Conservation (phyloP, 2,329 filamentous ascomycete genomes). For the Sporothrix phasma region DNA sequence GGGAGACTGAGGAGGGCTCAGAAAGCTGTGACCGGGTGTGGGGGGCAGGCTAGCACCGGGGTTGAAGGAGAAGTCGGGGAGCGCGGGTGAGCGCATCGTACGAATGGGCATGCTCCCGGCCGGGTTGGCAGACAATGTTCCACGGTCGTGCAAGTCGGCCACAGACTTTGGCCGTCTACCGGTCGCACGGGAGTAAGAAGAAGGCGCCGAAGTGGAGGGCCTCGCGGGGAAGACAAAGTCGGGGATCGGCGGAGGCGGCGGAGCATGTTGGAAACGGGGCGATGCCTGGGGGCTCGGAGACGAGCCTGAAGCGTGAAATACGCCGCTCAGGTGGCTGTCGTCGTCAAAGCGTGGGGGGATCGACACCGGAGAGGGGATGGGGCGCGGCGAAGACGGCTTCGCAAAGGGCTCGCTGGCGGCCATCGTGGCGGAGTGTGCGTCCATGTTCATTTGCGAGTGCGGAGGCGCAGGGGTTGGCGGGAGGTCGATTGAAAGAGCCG, state of each 20-base stretch:
- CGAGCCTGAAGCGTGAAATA: slow-evolving; percentile 19
- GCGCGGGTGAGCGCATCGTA: slow-evolving; percentile 30
- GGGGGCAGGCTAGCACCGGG: slow-evolving; percentile 24
- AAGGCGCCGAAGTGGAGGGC: slow-evolving; percentile 37
- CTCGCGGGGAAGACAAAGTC: slow-evolving; percentile 53
- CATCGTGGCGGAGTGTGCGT: neutral
- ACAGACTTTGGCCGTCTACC: slow-evolving; percentile 44
- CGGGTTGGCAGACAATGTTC: slow-evolving; percentile 7
- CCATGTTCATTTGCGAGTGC: neutral
- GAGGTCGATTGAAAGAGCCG: slow-evolving; percentile 21
- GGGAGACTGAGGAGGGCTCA: slow-evolving; percentile 48
- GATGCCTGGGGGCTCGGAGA: slow-evolving; percentile 26
- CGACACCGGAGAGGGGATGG: slow-evolving; percentile 22
- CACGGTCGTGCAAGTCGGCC: slow-evolving; percentile 34
- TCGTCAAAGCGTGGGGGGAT: slow-evolving; percentile 24
- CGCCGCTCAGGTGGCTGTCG: neutral
- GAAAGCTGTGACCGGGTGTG: slow-evolving; percentile 30
- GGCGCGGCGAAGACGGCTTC: slow-evolving; percentile 19
- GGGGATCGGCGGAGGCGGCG: slow-evolving; percentile 48
- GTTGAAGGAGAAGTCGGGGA: slow-evolving; percentile 49
- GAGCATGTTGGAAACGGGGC: slow-evolving; percentile 23
- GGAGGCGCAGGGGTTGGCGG: neutral
- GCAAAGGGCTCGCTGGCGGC: slow-evolving; percentile 12
- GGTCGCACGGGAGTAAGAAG: slow-evolving; percentile 38
- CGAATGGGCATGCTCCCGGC: slow-evolving; percentile 1